phyloP scores from a whole-genome alignment of 202 grass and related monocot genomes.

The Eragrostis tef region DNA sequence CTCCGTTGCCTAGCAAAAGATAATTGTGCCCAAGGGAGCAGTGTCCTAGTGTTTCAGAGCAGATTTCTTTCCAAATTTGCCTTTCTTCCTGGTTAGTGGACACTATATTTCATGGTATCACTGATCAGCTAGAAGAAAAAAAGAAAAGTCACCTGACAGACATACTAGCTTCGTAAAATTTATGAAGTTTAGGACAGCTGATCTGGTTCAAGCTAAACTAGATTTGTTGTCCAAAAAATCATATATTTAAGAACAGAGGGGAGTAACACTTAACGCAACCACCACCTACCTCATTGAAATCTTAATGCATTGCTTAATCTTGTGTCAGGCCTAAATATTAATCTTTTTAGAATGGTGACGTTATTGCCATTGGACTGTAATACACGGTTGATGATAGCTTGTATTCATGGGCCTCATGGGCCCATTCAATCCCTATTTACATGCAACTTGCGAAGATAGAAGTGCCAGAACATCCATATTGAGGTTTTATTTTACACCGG shows the following conservation, averaged over 20 bases:
- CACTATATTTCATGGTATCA: background rate
- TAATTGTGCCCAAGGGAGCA: background rate
- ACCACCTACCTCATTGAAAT: background rate
- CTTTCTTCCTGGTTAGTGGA: background rate
- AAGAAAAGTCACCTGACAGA: background rate
- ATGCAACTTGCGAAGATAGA: background rate
- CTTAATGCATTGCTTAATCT: background rate
- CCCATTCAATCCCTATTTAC: background rate
- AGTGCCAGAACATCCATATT: background rate
- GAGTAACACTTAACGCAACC: background rate
- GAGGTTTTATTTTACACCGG: background rate
- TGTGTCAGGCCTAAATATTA: background rate
- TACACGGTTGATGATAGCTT: background rate
- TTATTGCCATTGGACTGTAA: conserved; percentile 2
- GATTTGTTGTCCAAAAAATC: too few species aligned
- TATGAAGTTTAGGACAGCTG: too few species aligned
- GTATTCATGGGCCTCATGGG: background rate
- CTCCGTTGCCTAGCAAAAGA: background rate
- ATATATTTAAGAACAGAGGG: too few species aligned
- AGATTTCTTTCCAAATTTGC: background rate
- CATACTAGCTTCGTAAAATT: background rate
- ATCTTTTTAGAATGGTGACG: conserved; percentile 3
- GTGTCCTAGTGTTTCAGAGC: background rate
- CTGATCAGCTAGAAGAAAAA: background rate
- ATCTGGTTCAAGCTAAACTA: too few species aligned